phyloP scores from a whole-genome alignment of 2,329 filamentous ascomycete species.

The Metarhizium guizhouense region DNA sequence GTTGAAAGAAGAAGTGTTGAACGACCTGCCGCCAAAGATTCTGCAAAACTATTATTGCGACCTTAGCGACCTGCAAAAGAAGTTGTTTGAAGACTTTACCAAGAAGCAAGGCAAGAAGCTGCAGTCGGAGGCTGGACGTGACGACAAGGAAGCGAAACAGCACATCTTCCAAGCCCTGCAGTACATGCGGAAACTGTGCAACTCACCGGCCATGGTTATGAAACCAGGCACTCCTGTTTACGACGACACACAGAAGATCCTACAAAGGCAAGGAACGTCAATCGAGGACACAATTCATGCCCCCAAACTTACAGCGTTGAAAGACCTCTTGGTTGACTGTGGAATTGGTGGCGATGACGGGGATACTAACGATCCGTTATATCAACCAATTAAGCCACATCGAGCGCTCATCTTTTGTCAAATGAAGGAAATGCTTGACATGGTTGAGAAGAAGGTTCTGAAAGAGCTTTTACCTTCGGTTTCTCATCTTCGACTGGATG shows the following conservation, averaged over 20 bases:
- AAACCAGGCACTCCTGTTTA: conserved; percentile 90
- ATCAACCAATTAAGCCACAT: conserved; percentile 87
- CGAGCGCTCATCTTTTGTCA: conserved; percentile 96
- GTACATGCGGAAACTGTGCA: conserved; percentile 99
- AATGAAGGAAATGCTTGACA: conserved; percentile 99
- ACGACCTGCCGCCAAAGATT: conserved; percentile 96
- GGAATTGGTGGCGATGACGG: conserved; percentile 75
- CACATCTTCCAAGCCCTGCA: conserved; percentile 99
- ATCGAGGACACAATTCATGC: conserved; percentile 82
- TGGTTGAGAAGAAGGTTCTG: conserved; percentile 91
- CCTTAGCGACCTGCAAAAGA: conserved; percentile 86
- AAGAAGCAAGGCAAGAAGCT: conserved; percentile 89
- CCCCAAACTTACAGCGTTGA: conserved; percentile 82
- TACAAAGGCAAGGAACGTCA: conserved; percentile 69
- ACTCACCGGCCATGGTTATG: conserved; percentile 91
- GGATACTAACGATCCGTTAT: conserved; percentile 50
- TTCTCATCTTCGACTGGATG: conserved; percentile 89
- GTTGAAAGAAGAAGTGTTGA: conserved; percentile 93
- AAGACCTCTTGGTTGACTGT: conserved; percentile 94
- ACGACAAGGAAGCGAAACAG: conserved; percentile 89
- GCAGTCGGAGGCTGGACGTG: conserved; percentile 69
- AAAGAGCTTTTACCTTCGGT: conserved; percentile 86
- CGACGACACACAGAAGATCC: conserved; percentile 72
- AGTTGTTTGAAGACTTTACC: conserved; percentile 91
- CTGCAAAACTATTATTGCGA: conserved; percentile 99